Percentiles rank a stretch among this genome's conserved stretches.
Conservation (phyloP, 306 rosid species). For the Gynostemma pentaphyllum region DNA sequence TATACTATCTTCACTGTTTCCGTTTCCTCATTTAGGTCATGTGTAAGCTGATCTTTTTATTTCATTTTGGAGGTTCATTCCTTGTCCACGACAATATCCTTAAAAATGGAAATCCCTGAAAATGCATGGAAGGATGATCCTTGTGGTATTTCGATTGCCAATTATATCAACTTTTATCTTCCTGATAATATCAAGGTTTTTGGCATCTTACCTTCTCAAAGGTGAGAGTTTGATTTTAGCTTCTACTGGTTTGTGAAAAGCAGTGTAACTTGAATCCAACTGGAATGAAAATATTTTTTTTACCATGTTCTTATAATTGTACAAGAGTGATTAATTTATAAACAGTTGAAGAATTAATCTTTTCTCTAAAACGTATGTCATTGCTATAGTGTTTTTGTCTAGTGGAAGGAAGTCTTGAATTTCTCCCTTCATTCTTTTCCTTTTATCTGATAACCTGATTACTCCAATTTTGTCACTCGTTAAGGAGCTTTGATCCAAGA, state of each 20-base stretch:
- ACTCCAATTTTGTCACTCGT: slow-evolving; percentile 1
- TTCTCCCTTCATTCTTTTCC: background rate
- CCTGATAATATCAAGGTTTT: slow-evolving; percentile 58
- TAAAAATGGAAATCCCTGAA: slow-evolving; percentile 86
- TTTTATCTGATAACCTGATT: background rate
- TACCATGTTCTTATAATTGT: background rate
- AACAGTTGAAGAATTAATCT: background rate
- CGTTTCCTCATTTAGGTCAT: slow-evolving; percentile 3
- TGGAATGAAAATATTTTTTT: background rate
- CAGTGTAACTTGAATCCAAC: background rate
- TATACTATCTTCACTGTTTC: background rate
- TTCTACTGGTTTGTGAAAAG: background rate
- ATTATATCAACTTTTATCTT: slow-evolving; percentile 54
- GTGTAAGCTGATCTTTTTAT: background rate
- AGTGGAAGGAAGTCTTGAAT: background rate
- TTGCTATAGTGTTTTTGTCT: background rate
- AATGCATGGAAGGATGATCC: slow-evolving; percentile 68
- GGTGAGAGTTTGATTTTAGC: slow-evolving; percentile 31
- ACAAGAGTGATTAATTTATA: background rate
- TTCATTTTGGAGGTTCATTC: slow-evolving; percentile 60
- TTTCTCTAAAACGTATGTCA: too few relatives aligned
- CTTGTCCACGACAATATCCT: slow-evolving; percentile 63
- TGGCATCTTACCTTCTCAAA: slow-evolving; percentile 66
- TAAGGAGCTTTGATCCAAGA: slow-evolving; percentile 86
- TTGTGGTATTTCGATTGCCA: slow-evolving; percentile 51